phyloP scores from a whole-genome alignment of 306 rosid genomes.

The Calophaca sinica region DNA sequence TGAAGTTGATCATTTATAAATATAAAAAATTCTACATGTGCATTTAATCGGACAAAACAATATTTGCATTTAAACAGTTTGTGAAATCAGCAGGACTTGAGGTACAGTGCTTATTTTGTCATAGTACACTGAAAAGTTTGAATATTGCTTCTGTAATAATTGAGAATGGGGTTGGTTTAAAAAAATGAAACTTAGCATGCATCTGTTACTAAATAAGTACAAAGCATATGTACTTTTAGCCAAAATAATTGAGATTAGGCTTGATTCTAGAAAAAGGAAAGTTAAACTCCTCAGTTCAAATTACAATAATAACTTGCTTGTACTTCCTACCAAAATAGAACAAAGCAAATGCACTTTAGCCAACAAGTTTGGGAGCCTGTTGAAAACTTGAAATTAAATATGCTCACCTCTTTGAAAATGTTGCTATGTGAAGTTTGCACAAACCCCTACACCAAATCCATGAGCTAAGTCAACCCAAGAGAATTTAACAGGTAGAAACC shows the following conservation, averaged over 20 bases:
- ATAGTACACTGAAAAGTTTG: not conserved
- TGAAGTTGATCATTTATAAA: not conserved
- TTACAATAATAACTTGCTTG: conserved; percentile 23
- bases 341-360: conserved; percentile 11
- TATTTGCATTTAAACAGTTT: not conserved
- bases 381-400: conserved; percentile 27
- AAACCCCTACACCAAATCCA: conserved; percentile 70
- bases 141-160: not conserved
- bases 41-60: not conserved
- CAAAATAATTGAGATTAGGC: conserved; percentile 1
- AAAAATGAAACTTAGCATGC: not conserved
- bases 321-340: conserved; percentile 18
- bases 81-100: not conserved
- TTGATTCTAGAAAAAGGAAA: conserved; percentile 4
- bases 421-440: conserved; percentile 72
- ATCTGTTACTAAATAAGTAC: conserved; percentile 19
- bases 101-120: not conserved
- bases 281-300: not conserved
- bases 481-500: conserved; percentile 17
- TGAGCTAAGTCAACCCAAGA: conserved; percentile 42
- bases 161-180: not conserved
- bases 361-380: conserved; percentile 1
- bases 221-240: conserved; percentile 28
- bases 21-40: not conserved
- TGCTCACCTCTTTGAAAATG: conserved; percentile 85